phyloP scores from a whole-genome alignment of 2,329 filamentous ascomycete genomes.

The Aspergillus fijiensis region DNA sequence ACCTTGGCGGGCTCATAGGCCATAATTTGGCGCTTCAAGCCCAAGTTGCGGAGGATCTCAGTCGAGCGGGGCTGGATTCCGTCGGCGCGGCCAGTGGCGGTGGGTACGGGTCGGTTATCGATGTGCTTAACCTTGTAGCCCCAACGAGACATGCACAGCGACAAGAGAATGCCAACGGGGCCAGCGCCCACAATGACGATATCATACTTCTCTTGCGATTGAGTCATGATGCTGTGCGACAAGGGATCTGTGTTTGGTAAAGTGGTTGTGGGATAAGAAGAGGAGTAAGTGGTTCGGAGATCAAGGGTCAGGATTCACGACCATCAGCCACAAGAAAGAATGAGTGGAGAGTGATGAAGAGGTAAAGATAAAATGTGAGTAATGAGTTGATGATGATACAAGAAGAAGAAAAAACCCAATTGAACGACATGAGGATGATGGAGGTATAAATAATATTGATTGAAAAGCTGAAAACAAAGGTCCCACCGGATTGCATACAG shows the following conservation, averaged over 20 bases:
- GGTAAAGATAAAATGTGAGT: constrained; percentile 3
- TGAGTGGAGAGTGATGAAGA: neutral
- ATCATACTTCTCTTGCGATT: constrained; percentile 55
- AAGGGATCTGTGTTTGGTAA: neutral
- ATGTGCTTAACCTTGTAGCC: constrained; percentile 95
- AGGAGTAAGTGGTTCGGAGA: neutral
- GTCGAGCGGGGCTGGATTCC: constrained; percentile 88
- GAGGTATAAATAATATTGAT: constrained; percentile 27
- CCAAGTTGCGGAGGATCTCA: constrained; percentile 85
- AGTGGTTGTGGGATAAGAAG: constrained; percentile 3
- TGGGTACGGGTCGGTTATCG: constrained; percentile 84
- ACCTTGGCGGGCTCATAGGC: constrained; percentile 82
- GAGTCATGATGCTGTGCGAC: constrained; percentile 25
- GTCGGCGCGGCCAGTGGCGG: constrained; percentile 81
- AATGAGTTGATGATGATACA: neutral
- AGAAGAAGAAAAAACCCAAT: constrained; percentile 5
- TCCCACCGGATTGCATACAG: constrained; percentile 21
- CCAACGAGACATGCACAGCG: constrained; percentile 85
- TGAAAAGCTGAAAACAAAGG: constrained; percentile 14
- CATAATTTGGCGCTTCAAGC: constrained; percentile 85
- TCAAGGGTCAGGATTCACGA: neutral
- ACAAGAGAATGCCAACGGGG: constrained; percentile 82
- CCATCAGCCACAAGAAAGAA: neutral
- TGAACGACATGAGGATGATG: constrained; percentile 25
- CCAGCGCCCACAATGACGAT: constrained; percentile 85